A percentile compares a stretch with the other conserved stretches of the same genome.
phyloP scores from a whole-genome alignment of 2,329 filamentous ascomycete species.

The Clonostachys rosea region DNA sequence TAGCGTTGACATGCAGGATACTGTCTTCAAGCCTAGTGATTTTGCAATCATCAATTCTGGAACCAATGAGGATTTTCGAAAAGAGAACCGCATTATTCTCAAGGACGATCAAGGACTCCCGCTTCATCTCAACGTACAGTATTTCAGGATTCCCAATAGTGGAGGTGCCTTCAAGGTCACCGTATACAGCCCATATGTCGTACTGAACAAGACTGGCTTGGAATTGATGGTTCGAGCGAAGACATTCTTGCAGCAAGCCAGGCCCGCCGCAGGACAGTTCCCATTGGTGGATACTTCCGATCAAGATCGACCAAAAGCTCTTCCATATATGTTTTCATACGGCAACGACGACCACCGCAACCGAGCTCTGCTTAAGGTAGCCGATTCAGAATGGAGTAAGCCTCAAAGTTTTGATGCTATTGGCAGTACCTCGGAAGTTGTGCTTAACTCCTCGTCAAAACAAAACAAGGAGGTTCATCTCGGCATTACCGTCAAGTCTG shows the following conservation, averaged over 20 bases:
- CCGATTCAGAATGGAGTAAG: constrained; percentile 92
- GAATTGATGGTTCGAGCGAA: constrained; percentile 86
- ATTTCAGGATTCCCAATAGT: constrained; percentile 83
- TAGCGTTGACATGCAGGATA: constrained; percentile 96
- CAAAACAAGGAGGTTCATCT: constrained; percentile 77
- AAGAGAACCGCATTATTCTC: constrained; percentile 73
- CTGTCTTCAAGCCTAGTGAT: constrained; percentile 88
- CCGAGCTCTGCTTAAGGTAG: constrained; percentile 80
- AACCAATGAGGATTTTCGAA: constrained; percentile 79
- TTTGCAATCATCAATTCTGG: constrained; percentile 96
- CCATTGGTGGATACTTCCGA: constrained; percentile 45
- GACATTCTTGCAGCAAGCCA: constrained; percentile 78
- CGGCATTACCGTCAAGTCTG: constrained; percentile 82
- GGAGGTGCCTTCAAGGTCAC: constrained; percentile 96
- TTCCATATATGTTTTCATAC: constrained; percentile 96
- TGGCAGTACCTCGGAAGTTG: constrained; percentile 84
- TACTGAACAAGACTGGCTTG: constrained; percentile 92
- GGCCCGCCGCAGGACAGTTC: constrained; percentile 77
- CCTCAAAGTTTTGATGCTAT: constrained; percentile 98
- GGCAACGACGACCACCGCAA: constrained; percentile 86
- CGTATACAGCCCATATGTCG: constrained; percentile 89
- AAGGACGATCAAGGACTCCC: constrained; percentile 81
- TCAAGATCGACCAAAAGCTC: constrained; percentile 61
- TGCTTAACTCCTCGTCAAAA: constrained; percentile 68
- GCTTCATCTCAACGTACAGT: constrained; percentile 81